A percentile compares a stretch with the other conserved stretches of the same genome.
Conservation (phyloP, 2,329 filamentous ascomycete genomes). For the Fusarium staphyleae region DNA sequence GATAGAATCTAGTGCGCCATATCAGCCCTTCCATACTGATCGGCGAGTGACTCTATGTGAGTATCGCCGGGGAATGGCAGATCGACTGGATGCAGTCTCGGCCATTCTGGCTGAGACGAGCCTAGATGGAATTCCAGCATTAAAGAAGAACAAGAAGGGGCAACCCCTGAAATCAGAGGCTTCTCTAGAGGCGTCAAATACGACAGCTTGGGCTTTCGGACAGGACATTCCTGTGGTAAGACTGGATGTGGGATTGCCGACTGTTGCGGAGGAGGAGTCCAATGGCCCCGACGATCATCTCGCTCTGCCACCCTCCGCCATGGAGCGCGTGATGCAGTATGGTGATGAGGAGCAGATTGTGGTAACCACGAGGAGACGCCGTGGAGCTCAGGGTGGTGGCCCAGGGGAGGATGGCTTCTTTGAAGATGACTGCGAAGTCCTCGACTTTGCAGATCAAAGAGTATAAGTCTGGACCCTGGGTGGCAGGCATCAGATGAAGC, state of each 20-base stretch:
- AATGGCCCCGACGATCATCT: constrained; percentile 61
- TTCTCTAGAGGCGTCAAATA: constrained; percentile 25
- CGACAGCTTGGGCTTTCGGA: constrained; percentile 65
- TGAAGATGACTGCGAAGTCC: constrained; percentile 89
- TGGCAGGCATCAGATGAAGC: constrained; percentile 5
- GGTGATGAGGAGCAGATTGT: constrained; percentile 79
- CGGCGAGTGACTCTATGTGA: constrained; percentile 80
- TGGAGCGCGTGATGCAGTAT: constrained; percentile 67
- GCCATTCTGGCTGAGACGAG: constrained; percentile 51
- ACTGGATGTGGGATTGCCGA: constrained; percentile 59
- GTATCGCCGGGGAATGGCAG: constrained; percentile 53
- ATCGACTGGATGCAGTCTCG: constrained; percentile 48
- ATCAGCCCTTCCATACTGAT: constrained; percentile 95
- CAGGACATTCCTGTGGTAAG: constrained; percentile 58
- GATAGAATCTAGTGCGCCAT: constrained; percentile 94
- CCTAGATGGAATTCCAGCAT: constrained; percentile 49
- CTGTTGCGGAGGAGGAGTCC: constrained; percentile 60
- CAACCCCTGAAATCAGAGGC: constrained; percentile 32
- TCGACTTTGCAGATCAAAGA: constrained; percentile 82
- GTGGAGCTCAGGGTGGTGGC: constrained; percentile 56
- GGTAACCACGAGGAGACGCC: constrained; percentile 78
- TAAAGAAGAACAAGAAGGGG: constrained; percentile 49
- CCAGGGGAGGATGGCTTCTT: constrained; percentile 80
- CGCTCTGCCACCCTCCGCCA: constrained; percentile 67
- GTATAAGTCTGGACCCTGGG: constrained; percentile 52